Percentiles rank a stretch among this genome's conserved stretches.
Conservation (phyloP, 768 basidiomycete species). For the Suillus subluteus region DNA sequence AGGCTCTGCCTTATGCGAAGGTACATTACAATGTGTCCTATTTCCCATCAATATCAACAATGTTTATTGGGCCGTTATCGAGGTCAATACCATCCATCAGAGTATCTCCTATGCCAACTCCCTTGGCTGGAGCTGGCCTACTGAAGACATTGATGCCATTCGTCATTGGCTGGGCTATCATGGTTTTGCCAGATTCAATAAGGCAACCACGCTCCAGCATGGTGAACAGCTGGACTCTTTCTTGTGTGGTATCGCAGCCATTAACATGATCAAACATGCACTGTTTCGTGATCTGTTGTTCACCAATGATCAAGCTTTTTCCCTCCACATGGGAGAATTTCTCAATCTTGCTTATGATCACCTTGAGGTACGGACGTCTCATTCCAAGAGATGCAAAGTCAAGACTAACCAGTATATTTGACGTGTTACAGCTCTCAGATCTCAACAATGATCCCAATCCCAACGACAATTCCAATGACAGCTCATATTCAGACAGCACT, state of each 20-base stretch:
- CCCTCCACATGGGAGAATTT: not conserved
- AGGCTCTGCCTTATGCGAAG: too few species aligned
- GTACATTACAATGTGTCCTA: too few species aligned
- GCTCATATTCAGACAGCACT: not conserved
- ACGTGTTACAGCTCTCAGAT: not conserved
- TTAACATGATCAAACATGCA: not conserved
- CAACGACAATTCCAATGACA: too few species aligned
- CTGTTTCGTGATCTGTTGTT: not conserved
- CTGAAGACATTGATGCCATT: not conserved
- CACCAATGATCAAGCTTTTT: not conserved
- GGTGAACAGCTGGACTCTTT: not conserved
- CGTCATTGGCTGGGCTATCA: not conserved
- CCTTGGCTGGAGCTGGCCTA: constrained; percentile 37
- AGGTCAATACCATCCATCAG: too few species aligned
- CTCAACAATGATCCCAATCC: not conserved
- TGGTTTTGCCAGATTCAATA: not conserved
- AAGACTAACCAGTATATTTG: too few species aligned
- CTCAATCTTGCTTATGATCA: constrained; percentile 1
- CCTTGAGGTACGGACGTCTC: not conserved
- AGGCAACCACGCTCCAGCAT: not conserved
- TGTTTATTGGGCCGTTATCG: too few species aligned
- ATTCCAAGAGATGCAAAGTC: not conserved
- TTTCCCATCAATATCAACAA: too few species aligned
- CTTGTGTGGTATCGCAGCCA: not conserved
- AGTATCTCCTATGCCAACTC: too few species aligned